phyloP scores from a whole-genome alignment of 768 basidiomycete species.

The Boletus rubropictus region DNA sequence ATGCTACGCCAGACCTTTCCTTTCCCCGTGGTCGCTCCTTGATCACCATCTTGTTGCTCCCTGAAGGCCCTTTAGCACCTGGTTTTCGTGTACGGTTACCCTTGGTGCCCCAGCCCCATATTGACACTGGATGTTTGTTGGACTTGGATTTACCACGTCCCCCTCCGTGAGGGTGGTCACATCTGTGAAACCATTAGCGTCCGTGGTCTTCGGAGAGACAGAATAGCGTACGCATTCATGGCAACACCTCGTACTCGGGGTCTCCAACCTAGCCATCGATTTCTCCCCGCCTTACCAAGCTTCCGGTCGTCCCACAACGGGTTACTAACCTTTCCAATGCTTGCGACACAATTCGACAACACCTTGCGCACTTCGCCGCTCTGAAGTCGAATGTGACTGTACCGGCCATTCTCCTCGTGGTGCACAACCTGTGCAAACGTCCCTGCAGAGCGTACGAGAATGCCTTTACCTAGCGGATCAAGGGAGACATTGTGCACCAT shows the following conservation, averaged over 20 bases:
- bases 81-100: constrained; percentile 91
- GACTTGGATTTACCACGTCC: constrained; percentile 98
- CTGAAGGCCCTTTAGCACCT: constrained; percentile 61
- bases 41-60: constrained; percentile 82
- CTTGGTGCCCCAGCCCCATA: constrained; percentile 91
- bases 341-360: constrained; percentile 75
- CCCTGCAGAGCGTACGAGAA: constrained; percentile 88
- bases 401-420: constrained; percentile 65
- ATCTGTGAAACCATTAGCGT: constrained; percentile 36
- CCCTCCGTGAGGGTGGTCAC: constrained; percentile 94
- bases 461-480: constrained; percentile 64
- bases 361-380: constrained; percentile 91
- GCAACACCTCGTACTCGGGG: constrained; percentile 91
- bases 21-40: constrained; percentile 77
- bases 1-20: constrained; percentile 32
- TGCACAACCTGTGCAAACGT: constrained; percentile 76
- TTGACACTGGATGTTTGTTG: constrained; percentile 87
- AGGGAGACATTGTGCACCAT: constrained; percentile 84
- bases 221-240: constrained; percentile 77
- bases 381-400: constrained; percentile 79
- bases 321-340: constrained; percentile 90
- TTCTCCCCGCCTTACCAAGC: constrained; percentile 89
- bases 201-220: neutral
- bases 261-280: constrained; percentile 78
- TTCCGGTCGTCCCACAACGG: constrained; percentile 77